These are phyloP conservation scores for Fragaria vesca DNA, from an alignment of 306 rosid species.

Conservation along the genomic window DNA sequence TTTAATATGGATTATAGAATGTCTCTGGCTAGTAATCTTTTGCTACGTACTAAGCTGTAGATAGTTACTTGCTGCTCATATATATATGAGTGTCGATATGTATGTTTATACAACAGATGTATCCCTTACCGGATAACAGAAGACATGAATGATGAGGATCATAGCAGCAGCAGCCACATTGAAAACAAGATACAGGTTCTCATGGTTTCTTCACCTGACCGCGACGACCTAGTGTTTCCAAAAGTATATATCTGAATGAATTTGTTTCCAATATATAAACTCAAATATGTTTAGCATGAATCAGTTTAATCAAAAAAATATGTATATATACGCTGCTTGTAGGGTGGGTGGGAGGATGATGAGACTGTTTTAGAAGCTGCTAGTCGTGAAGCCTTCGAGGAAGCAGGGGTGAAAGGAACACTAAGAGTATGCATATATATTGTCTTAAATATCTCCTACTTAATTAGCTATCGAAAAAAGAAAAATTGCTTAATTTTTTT, in stretches of 20 bases:
- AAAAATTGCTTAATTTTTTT: too few species aligned
- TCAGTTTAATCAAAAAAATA: background rate
- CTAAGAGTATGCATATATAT: constrained; percentile 54
- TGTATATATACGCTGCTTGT: background rate
- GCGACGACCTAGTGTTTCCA: constrained; percentile 77
- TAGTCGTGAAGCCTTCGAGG: constrained; percentile 82
- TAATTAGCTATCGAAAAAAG: too few species aligned
- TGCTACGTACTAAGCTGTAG: background rate
- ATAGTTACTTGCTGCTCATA: background rate
- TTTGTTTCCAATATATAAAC: background rate
- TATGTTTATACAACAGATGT: constrained; percentile 48
- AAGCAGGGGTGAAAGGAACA: constrained; percentile 84
- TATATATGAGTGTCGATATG: background rate
- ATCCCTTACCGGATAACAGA: constrained; percentile 69
- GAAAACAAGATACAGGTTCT: constrained; percentile 65
- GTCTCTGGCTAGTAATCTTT: too few species aligned
- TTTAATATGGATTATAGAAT: too few species aligned
- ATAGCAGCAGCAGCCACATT: constrained; percentile 9
- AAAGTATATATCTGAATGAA: constrained; percentile 44
- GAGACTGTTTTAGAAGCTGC: constrained; percentile 81
- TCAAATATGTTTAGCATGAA: background rate
- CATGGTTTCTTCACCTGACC: constrained; percentile 87
- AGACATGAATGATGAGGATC: constrained; percentile 27
- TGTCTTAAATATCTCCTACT: background rate
- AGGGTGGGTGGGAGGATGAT: constrained; percentile 99